Base-by-base conservation (phyloP, 371 early-diverging fungal species). In the Apophysomyces trapeziformis region DNA sequence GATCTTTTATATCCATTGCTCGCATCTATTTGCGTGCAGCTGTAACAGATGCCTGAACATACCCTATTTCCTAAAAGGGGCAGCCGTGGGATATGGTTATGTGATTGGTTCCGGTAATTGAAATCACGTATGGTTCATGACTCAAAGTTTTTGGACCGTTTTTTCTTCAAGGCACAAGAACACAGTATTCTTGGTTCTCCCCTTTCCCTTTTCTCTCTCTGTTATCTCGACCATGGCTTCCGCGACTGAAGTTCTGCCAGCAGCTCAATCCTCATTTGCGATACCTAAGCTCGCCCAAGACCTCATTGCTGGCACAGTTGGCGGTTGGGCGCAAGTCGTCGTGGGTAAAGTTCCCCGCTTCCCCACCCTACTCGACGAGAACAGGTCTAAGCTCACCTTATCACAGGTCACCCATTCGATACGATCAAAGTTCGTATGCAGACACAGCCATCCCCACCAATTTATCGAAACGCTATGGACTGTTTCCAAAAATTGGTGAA, bases 321-420 rank as follows among this genome's bases (percentile, higher is more conserved):
- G 93, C 66, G 95, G 95, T 38, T 92, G 92, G 89, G 92, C 92
- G 11, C 93, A 94, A 71, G 95, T 93, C 9, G 77, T 90, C 16
- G 89, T 91, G 46, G 93, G 91, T 88, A 84, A 75, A 58, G 18
- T 45, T 13, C 7, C 13, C 18, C 37, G 36, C 35, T 35, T 21
- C 9, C n/a, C 12, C 26, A 35, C n/a, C 18, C 32, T 18, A 36
- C 21, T 14, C 46, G 14, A 35, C 35, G 43, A 26, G 26, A 54
- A 13, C 44, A 38, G 38, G 35, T 43, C 35, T 35, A 63, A 18
- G 68, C 67, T 26, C 59, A 46, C 16, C 38, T 59, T 14, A 41
- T 18, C 54, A 67, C 65, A 81, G 88, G 92, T 14, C 92, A 91
- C 47, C 92, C 92, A 6, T 90, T 92, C 69, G 93, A 92, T 66